These are phyloP conservation scores for Ophiostoma tasmaniense DNA, from an alignment of 2,329 filamentous ascomycete genomes.

Conservation along the genomic window DNA sequence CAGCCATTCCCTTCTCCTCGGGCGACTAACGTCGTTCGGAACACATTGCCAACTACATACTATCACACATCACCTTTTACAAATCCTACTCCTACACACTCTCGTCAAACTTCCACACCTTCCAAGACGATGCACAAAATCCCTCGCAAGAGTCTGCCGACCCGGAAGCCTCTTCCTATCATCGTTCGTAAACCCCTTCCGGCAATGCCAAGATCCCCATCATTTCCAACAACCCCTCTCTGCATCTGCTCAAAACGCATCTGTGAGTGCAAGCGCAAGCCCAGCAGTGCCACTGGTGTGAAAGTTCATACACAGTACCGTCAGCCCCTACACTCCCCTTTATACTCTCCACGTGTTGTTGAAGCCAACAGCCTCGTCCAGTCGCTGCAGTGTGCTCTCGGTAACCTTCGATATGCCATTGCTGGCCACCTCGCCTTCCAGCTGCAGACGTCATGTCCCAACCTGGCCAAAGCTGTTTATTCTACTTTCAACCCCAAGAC, in stretches of 20 bases:
- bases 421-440: slow-evolving; percentile 37
- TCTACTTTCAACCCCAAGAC: background rate
- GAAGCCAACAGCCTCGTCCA: slow-evolving; percentile 27
- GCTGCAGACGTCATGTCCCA: background rate
- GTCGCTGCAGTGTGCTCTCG: slow-evolving; percentile 32
- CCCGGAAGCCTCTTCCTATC: background rate
- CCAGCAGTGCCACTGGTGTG: background rate
- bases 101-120: no score
- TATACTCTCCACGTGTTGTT: background rate
- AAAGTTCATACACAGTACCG: background rate
- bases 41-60: background rate
- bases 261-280: background rate
- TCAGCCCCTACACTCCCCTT: background rate
- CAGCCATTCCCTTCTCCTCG: background rate
- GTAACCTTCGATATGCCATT: slow-evolving; percentile 39
- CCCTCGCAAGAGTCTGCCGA: background rate
- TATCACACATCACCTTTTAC: background rate
- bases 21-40: background rate
- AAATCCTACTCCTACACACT: background rate
- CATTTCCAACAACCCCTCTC: background rate
- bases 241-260: background rate
- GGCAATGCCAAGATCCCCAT: background rate
- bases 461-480: background rate
- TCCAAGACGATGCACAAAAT: background rate
- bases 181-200: background rate